A percentile compares a stretch with the other conserved stretches of the same genome.
These are phyloP conservation scores for Dothideomycetidae sp. DNA, from an alignment of 2,329 filamentous ascomycete species.

Conservation along the genomic window DNA sequence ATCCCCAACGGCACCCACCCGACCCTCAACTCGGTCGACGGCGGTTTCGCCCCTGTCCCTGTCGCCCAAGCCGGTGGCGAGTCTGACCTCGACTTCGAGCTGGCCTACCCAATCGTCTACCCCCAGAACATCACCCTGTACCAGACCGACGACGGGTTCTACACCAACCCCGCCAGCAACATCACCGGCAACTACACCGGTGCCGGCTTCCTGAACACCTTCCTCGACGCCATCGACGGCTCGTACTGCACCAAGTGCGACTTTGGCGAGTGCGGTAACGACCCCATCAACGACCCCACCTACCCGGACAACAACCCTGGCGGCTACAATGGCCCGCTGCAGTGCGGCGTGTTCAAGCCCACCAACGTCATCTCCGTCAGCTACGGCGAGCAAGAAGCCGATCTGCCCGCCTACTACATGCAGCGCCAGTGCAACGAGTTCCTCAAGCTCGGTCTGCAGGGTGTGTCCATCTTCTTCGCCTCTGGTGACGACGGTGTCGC, in stretches of 20 bases:
- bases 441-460: conserved; percentile 37
- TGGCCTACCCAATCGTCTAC: conserved; percentile 35
- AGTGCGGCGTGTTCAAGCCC: conserved; percentile 33
- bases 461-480: conserved; percentile 35
- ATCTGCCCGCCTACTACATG: conserved; percentile 41
- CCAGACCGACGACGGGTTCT: conserved; percentile 33
- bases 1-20: conserved; percentile 10
- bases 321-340: conserved; percentile 35
- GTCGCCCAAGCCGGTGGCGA: conserved; percentile 17
- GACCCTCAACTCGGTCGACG: conserved; percentile 8
- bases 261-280: conserved; percentile 36
- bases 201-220: conserved; percentile 29
- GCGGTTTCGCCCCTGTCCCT: conserved; percentile 4
- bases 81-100: conserved; percentile 35
- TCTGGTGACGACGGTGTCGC: conserved; percentile 32
- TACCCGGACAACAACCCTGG: conserved; percentile 35
- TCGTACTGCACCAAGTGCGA: conserved; percentile 36
- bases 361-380: conserved; percentile 47
- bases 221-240: conserved; percentile 39
- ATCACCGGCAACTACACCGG: too few relatives aligned
- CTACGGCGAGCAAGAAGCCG: conserved; percentile 42
- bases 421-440: conserved; percentile 32
- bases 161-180: too few relatives aligned
- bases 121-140: conserved; percentile 33
- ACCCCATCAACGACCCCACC: conserved; percentile 30